Evolutionary conservation across 371 early-diverging fungal genomes (phyloP).

Genomic region (Mucor indicus): DNA sequence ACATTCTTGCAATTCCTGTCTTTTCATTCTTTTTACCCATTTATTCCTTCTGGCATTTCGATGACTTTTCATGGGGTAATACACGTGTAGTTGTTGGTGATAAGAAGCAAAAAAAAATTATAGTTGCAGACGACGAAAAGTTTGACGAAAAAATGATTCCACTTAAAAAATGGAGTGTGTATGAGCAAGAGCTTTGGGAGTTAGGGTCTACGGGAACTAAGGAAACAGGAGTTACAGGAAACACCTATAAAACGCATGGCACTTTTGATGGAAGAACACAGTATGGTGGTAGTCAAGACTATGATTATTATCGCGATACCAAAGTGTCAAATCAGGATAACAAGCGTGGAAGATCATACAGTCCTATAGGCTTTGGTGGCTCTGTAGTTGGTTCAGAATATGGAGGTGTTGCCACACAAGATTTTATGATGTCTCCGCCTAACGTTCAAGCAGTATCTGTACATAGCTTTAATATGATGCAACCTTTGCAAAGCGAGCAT

Average conservation of each 20-base stretch:
- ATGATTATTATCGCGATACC: slow-evolving; percentile 50
- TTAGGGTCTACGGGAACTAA: slow-evolving; percentile 55
- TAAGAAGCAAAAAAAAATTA: slow-evolving; percentile 65
- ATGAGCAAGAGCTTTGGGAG: slow-evolving; percentile 85
- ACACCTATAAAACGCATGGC: slow-evolving; percentile 36
- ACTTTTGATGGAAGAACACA: slow-evolving; percentile 41
- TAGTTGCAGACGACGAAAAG: slow-evolving; percentile 60
- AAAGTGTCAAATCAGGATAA: slow-evolving; percentile 22
- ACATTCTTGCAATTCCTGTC: slow-evolving; percentile 81
- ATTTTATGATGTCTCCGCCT: slow-evolving; percentile 25
- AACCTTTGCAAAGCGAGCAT: slow-evolving; percentile 11
- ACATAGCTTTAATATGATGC: slow-evolving; percentile 33
- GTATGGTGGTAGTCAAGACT: slow-evolving; percentile 51
- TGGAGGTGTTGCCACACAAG: slow-evolving; percentile 27
- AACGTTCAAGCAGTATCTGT: slow-evolving; percentile 36
- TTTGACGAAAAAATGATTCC: slow-evolving; percentile 89
- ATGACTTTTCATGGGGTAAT: slow-evolving; percentile 93
- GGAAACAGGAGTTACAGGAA: slow-evolving; percentile 49
- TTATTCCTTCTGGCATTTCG: slow-evolving; percentile 90
- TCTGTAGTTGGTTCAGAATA: slow-evolving; percentile 32
- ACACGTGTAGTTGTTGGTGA: slow-evolving; percentile 78
- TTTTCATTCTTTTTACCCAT: slow-evolving; percentile 81
- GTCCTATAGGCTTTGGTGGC: slow-evolving; percentile 30
- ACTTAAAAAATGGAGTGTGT: slow-evolving; percentile 90
- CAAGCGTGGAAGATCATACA: slow-evolving; percentile 23